Conservation (phyloP, 2,329 filamentous ascomycete species). For the Cryphonectria japonica region DNA sequence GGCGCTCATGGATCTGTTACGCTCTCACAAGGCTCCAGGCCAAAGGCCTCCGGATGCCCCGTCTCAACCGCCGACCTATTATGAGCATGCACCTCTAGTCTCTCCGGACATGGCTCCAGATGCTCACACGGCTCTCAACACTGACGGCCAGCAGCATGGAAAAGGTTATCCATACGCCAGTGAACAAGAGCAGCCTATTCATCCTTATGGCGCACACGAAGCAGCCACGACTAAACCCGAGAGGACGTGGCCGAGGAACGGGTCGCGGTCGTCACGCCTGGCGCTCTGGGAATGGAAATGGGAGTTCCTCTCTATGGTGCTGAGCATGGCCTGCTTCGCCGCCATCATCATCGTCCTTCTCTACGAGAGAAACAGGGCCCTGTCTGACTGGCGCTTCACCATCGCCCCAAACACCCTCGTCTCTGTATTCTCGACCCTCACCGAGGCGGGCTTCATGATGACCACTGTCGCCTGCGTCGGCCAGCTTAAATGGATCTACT, state of each 20-base stretch:
- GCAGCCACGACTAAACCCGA: neutral
- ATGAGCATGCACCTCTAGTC: neutral
- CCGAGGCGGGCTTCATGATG: neutral
- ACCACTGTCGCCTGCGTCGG: constrained; percentile 1
- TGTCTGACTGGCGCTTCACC: neutral
- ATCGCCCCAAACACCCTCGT: constrained; percentile 7
- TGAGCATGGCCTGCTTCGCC: constrained; percentile 4
- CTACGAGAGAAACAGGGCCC: neutral
- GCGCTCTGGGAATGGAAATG: neutral
- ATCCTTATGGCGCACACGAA: neutral
- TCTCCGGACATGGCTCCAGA: neutral
- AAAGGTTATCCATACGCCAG: neutral
- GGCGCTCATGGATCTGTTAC: neutral
- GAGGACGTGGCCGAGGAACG: neutral
- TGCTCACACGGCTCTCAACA: neutral
- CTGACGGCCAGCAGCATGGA: neutral
- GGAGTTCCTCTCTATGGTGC: neutral
- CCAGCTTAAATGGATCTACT: constrained; percentile 12
- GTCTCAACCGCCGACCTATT: neutral
- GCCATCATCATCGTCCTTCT: constrained; percentile 1
- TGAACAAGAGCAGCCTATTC: neutral
- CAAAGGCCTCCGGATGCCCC: neutral
- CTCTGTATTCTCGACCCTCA: constrained; percentile 1
- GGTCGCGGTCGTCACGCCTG: neutral
- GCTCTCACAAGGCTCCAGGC: neutral